phyloP scores from a whole-genome alignment of 495 filamentous ascomycete species.

The Penicillium verhagenii region DNA sequence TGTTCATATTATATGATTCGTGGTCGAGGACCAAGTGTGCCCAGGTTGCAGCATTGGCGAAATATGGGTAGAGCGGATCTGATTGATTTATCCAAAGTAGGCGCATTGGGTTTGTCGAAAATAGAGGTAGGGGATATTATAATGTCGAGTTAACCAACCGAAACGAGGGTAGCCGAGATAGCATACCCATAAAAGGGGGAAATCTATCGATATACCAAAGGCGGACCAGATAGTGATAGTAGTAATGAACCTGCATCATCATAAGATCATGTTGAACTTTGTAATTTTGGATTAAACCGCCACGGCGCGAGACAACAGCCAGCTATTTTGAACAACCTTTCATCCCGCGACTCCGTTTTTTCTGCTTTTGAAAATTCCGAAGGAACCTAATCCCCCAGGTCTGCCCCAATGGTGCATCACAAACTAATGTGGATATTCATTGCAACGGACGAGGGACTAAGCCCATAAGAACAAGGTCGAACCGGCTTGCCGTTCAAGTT shows the following conservation, averaged over 20 bases:
- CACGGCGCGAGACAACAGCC: constrained; percentile 48
- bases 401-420: constrained; percentile 38
- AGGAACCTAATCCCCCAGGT: constrained; percentile 26
- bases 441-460: constrained; percentile 20
- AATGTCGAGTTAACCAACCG: not conserved
- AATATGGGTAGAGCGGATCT: too few species aligned
- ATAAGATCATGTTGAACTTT: constrained; percentile 43
- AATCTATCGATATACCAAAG: not conserved
- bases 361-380: constrained; percentile 32
- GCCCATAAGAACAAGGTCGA: constrained; percentile 37
- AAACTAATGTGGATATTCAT: constrained; percentile 30
- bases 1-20: too few species aligned
- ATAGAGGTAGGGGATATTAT: not conserved
- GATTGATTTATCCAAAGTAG: not conserved
- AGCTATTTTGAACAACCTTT: constrained; percentile 50
- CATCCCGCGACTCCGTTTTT: constrained; percentile 46
- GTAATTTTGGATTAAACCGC: constrained; percentile 51
- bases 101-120: not conserved
- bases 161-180: not conserved
- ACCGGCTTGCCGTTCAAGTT: constrained; percentile 42
- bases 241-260: constrained; percentile 20
- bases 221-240: constrained; percentile 1
- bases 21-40: too few species aligned
- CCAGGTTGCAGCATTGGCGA: too few species aligned
- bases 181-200: not conserved